A percentile compares a stretch with the other conserved stretches of the same genome.
Conservation (phyloP, 148 eudicot species). For the Spergularia marina region DNA sequence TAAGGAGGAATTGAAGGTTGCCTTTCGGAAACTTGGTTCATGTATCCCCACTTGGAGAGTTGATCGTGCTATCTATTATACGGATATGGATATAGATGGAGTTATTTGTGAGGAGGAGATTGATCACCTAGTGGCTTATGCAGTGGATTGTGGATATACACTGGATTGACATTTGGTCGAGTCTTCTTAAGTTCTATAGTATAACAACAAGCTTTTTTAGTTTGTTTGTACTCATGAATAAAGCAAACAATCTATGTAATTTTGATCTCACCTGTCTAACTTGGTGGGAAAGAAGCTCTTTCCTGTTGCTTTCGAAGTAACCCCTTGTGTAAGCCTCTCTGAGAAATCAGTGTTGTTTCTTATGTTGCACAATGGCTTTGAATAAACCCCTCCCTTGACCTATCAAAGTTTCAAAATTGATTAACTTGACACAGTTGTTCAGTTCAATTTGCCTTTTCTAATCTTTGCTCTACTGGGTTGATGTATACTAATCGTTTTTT, state of each 20-base stretch:
- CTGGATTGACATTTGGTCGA: conserved; percentile 11
- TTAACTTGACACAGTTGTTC: background rate
- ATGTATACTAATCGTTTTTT: conserved; percentile 21
- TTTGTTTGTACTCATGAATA: background rate
- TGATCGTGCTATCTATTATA: conserved; percentile 24
- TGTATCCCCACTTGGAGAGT: conserved; percentile 26
- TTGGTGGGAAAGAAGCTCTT: background rate
- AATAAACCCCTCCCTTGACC: background rate
- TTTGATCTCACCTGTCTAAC: background rate
- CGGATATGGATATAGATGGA: conserved; percentile 31
- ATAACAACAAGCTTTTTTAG: background rate
- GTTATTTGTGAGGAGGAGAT: conserved; percentile 29
- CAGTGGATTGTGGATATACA: conserved; percentile 31
- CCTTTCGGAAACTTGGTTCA: conserved; percentile 24
- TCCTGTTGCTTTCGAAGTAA: too few relatives aligned
- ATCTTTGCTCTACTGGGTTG: background rate
- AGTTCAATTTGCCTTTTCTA: background rate
- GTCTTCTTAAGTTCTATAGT: conserved; percentile 8
- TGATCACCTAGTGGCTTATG: conserved; percentile 33
- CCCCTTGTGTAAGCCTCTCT: background rate
- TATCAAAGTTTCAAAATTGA: background rate
- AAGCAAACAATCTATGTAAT: background rate
- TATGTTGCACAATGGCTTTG: too few relatives aligned
- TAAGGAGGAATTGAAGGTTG: conserved; percentile 32
- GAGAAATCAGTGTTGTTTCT: too few relatives aligned